Percentiles rank a stretch among this genome's conserved stretches.
Conservation (phyloP, 768 basidiomycete genomes). For the Cystobasidiopsis lactophilus region DNA sequence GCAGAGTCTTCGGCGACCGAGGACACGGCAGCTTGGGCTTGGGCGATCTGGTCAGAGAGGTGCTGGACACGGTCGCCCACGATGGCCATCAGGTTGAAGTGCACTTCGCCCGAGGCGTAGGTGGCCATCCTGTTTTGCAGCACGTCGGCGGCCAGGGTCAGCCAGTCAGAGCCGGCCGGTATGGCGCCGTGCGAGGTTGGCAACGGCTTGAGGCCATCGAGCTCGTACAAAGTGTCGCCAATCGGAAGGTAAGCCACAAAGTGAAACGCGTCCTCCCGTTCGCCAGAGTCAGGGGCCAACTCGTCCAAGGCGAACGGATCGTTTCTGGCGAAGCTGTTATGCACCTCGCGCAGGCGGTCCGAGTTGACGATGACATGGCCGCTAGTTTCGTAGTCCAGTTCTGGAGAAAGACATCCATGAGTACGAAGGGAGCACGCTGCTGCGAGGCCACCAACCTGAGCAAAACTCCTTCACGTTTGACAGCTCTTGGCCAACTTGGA, state of each 20-base stretch:
- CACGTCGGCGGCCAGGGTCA: conserved; percentile 55
- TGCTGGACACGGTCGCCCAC: conserved; percentile 55
- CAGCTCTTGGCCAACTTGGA: conserved; percentile 44
- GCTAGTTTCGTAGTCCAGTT: conserved; percentile 50
- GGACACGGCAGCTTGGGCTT: conserved; percentile 12
- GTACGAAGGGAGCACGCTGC: background rate
- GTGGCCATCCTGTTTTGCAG: conserved; percentile 74
- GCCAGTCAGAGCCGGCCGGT: conserved; percentile 51
- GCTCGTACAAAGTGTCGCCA: conserved; percentile 65
- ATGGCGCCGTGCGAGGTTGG: conserved; percentile 64
- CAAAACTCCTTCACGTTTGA: conserved; percentile 55
- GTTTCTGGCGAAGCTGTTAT: conserved; percentile 82
- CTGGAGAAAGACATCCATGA: too few relatives aligned
- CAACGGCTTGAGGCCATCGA: conserved; percentile 64
- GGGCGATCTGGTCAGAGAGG: conserved; percentile 18
- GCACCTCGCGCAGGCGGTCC: conserved; percentile 37
- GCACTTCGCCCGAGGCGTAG: conserved; percentile 72
- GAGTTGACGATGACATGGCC: conserved; percentile 25
- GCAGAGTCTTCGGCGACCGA: conserved; percentile 32
- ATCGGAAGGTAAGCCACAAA: conserved; percentile 83
- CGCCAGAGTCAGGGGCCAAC: conserved; percentile 31
- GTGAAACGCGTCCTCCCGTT: conserved; percentile 54
- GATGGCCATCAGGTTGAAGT: conserved; percentile 77
- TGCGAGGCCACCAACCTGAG: background rate
- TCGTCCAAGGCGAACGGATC: conserved; percentile 28